Conservation (phyloP, 2,329 filamentous ascomycete species). For the Endocalyx cinctus region DNA sequence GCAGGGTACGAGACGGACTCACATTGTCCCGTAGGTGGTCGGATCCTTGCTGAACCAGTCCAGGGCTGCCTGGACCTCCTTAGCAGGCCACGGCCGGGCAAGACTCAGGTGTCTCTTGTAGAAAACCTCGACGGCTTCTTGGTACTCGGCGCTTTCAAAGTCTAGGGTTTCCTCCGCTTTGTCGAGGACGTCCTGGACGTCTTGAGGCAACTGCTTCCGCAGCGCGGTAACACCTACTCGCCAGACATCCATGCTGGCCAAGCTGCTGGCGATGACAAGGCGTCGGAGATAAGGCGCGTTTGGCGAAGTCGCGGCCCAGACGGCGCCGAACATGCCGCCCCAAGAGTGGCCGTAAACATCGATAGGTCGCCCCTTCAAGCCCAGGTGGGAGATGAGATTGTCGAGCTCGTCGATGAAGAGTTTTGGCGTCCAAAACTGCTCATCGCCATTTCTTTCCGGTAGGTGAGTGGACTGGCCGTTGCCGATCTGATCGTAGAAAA, state of each 20-base stretch:
- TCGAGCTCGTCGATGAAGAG: conserved; percentile 46
- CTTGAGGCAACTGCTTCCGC: conserved; percentile 14
- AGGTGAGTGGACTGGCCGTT: conserved; percentile 45
- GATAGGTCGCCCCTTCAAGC: conserved; percentile 29
- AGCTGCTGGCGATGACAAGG: conserved; percentile 23
- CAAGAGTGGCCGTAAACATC: conserved; percentile 47
- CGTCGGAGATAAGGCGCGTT: conserved; percentile 17
- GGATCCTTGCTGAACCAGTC: conserved; percentile 26
- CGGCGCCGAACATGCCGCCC: conserved; percentile 46
- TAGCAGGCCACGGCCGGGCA: conserved; percentile 24
- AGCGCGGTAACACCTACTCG: conserved; percentile 9
- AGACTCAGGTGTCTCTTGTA: conserved; percentile 27
- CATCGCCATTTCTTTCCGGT: conserved; percentile 37
- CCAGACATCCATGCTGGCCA: conserved; percentile 26
- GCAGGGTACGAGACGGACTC: conserved; percentile 10
- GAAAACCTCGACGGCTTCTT: conserved; percentile 26
- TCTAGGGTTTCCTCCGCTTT: conserved; percentile 18
- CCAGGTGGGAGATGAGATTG: conserved; percentile 39
- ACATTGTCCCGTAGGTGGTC: conserved; percentile 29
- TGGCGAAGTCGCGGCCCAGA: conserved; percentile 32
- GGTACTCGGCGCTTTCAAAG: conserved; percentile 24
- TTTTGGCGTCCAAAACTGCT: conserved; percentile 40
- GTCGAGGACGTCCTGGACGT: conserved; percentile 17
- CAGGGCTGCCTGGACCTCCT: conserved; percentile 25
- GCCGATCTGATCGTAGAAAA: conserved; percentile 53